Conservation (phyloP, 257 asterid genomes). For the Ocimum tenuiflorum region DNA sequence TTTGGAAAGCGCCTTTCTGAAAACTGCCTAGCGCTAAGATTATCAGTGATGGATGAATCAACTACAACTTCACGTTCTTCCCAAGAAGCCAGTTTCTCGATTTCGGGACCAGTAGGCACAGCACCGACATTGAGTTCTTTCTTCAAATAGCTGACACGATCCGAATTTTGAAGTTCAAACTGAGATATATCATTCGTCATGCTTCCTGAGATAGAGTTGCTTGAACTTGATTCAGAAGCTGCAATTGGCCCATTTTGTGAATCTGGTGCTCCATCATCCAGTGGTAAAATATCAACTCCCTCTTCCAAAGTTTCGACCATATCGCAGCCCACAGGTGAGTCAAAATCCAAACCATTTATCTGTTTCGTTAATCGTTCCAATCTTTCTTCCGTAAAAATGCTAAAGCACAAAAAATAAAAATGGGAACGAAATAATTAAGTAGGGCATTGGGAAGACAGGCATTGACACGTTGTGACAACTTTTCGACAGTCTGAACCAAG, state of each 20-base stretch:
- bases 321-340: slow-evolving; percentile 36
- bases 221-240: slow-evolving; percentile 37
- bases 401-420: slow-evolving; percentile 29
- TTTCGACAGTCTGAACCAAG: slow-evolving; percentile 6
- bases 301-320: slow-evolving; percentile 43
- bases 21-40: slow-evolving; percentile 34
- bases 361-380: slow-evolving; percentile 73
- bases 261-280: slow-evolving; percentile 37
- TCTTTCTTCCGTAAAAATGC: slow-evolving; percentile 92
- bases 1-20: slow-evolving; percentile 46
- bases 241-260: slow-evolving; percentile 35
- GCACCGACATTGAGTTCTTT: slow-evolving; percentile 29
- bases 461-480: background rate
- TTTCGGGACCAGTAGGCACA: slow-evolving; percentile 31
- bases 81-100: slow-evolving; percentile 33
- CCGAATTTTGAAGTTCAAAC: slow-evolving; percentile 36
- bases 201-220: slow-evolving; percentile 36
- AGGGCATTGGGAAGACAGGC: slow-evolving; percentile 11
- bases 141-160: slow-evolving; percentile 28
- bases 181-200: slow-evolving; percentile 30
- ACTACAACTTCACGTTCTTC: slow-evolving; percentile 24
- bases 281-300: slow-evolving; percentile 28
- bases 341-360: slow-evolving; percentile 55
- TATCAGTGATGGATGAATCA: slow-evolving; percentile 30
- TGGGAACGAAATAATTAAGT: slow-evolving; percentile 3